These are phyloP conservation scores for Scopulariopsis brevicaulis DNA, from an alignment of 2,329 filamentous ascomycete species.

Conservation along the genomic window DNA sequence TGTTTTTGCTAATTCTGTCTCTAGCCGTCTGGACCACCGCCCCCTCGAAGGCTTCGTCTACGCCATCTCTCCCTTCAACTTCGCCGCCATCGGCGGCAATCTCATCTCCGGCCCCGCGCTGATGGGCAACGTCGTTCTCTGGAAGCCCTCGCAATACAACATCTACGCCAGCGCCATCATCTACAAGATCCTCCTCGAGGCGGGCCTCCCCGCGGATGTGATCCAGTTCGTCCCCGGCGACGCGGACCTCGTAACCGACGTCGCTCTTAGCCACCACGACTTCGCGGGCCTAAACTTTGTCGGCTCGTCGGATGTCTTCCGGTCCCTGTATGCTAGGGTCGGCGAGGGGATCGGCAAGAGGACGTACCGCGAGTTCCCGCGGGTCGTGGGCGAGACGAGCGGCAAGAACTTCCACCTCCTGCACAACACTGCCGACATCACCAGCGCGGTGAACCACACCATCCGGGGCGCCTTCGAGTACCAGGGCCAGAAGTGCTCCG, in stretches of 20 bases:
- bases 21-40: conserved; percentile 19
- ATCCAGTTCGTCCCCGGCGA: conserved; percentile 26
- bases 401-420: conserved; percentile 43
- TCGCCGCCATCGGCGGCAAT: conserved; percentile 25
- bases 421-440: conserved; percentile 31
- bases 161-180: conserved; percentile 22
- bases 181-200: conserved; percentile 25
- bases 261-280: conserved; percentile 19
- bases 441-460: conserved; percentile 32
- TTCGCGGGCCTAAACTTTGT: conserved; percentile 24
- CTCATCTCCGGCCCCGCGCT: conserved; percentile 21
- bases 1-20: neutral
- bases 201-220: conserved; percentile 23
- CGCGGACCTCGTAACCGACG: conserved; percentile 20
- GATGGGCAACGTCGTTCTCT: conserved; percentile 27
- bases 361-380: conserved; percentile 24
- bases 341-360: conserved; percentile 13
- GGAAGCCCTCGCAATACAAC: conserved; percentile 24
- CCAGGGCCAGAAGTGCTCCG: conserved; percentile 40
- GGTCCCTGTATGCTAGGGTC: conserved; percentile 17
- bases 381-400: conserved; percentile 37
- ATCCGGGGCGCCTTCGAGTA: conserved; percentile 37
- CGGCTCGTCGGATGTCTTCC: conserved; percentile 26
- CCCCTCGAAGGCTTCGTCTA: conserved; percentile 30
- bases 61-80: conserved; percentile 28